Base-by-base conservation (phyloP, 352 stramenopile species). In the Globisporangium cystogenes region DNA sequence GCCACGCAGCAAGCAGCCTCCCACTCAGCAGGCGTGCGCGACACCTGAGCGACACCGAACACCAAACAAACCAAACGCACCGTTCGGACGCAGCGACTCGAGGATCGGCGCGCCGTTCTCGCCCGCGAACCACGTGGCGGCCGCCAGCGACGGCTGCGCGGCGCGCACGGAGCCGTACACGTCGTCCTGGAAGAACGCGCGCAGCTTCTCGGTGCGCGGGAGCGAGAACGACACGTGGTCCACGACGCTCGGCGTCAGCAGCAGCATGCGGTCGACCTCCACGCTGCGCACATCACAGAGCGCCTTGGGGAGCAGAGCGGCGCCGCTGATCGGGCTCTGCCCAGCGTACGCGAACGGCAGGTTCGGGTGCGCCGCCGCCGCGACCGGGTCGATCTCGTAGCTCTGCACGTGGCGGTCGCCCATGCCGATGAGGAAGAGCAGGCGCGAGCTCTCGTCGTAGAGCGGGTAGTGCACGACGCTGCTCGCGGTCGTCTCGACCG, bases 121-220 rank as follows among this genome's bases (percentile, higher is more conserved):
- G n/a, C 80, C 82, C 3, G 42, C 59, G 35, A 89, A 88, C 78
- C 78, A 93, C 37, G 76, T 48, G 12, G 45, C 54, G 1, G 68
- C 53, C 33, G 53, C 67, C 14, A 87, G 39, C 36, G 64, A 58
- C 15, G 80, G 62, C 29, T 62, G 48, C 8, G 58, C 27, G 18
- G 59, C 64, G 12, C 61, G 67, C 11, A 82, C 54, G 16, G 69
- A 62, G 4, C 70, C 70, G 37, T 74, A 92, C 10, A 94, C 59
- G 51, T 94, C 81, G 53, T 92, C 83, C 59, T 94, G 83, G 59
- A 92, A 94, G 50, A 78, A 94, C 37, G 75, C 54, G 36, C 76
- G 76, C 6, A 90, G 66, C 47, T 80, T 87, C 15, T 83, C 63
- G 12, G 77, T 72, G 39, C 83, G 74, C 3, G 83, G 81, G 23